Evolutionary conservation across 371 early-diverging fungal species (phyloP).

Genomic region (Mortierella polycephala): DNA sequence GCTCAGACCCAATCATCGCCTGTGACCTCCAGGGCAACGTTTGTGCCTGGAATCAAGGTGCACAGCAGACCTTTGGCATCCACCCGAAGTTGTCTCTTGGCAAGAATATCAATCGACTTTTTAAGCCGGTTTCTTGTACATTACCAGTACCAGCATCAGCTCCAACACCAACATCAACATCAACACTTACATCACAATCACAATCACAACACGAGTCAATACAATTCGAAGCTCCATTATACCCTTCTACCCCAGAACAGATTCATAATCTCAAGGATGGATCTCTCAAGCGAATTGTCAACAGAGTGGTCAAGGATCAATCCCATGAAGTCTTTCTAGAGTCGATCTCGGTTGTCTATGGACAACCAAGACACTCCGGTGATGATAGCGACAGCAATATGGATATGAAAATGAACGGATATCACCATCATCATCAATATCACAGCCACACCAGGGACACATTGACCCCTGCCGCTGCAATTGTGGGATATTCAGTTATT

Average conservation of each 20-base stretch:
- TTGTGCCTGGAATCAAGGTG: slow-evolving; percentile 37
- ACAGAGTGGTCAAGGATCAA: slow-evolving; percentile 14
- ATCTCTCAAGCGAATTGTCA: slow-evolving; percentile 33
- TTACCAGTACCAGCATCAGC: background rate
- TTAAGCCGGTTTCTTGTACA: background rate
- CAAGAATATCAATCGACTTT: slow-evolving; percentile 30
- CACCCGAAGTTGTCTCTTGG: slow-evolving; percentile 35
- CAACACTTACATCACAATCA: slow-evolving; percentile 2
- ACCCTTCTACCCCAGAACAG: slow-evolving; percentile 37
- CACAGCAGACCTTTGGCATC: slow-evolving; percentile 32
- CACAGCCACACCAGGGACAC: slow-evolving; percentile 18
- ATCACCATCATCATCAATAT: background rate
- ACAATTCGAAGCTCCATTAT: slow-evolving; percentile 19
- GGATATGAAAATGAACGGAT: background rate
- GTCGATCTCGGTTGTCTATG: slow-evolving; percentile 32
- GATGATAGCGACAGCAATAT: slow-evolving; percentile 3
- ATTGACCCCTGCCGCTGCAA: slow-evolving; percentile 1
- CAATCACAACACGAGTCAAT: background rate
- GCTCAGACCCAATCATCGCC: slow-evolving; percentile 37
- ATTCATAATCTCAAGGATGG: slow-evolving; percentile 17
- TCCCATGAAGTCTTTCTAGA: slow-evolving; percentile 29
- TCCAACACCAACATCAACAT: background rate
- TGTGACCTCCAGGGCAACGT: slow-evolving; percentile 41
- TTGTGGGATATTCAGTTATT: slow-evolving; percentile 37
- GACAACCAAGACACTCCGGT: slow-evolving; percentile 6